Base-by-base conservation (phyloP, 1,139 yeast genomes). In the Yamadazyma atmosphaerica region DNA sequence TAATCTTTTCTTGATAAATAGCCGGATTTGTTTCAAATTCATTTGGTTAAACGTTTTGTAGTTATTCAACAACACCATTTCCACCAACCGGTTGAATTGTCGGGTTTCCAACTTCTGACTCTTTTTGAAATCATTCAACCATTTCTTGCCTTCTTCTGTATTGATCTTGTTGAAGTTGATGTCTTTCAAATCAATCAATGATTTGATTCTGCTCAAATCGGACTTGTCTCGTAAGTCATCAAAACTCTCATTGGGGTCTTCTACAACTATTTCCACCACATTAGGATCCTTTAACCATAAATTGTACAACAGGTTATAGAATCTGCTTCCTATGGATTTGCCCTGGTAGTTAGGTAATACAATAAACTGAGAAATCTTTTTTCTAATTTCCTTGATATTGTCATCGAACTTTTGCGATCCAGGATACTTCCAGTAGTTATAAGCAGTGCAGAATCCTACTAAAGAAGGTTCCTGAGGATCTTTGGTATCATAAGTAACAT, bases 201-300 rank as follows among this genome's bases (percentile, higher is more conserved):
- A 34, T 14, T 50, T 54, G 35, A 89, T 62, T 46, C 86, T 64
- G 33, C 67, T 62, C 48, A 92, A 68, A 56, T 92, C 98, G 43
- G 83, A 75, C 24, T 92, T 68, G 58, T 92, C 98, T 45, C 98
- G 74, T 51, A 94, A 65, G 55, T 87, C 95, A 55, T 92, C 98
- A 62, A 92, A 92, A 32, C 81, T 80, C 58, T 90, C 97, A 55
- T 86, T 87, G 2, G 98, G 98, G 57, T 94, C 98, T 58, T 92
- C 98, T 8, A 94, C 90, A 0, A 92, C 89, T 30, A 92, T 74
- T 53, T 90, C 96, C 28, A 68, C 63, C n/a, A 89, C 78, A 3
- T 56, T 46, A 0, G 60, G 52, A 45, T 86, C 84, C 0, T 54
- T 49, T 5, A 69, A 50, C 86, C 95, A 88, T 30, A 59, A 45